Percentiles rank a stretch among this genome's conserved stretches.
Conservation (phyloP, 345 rosid genomes). For the Linum tenue region DNA sequence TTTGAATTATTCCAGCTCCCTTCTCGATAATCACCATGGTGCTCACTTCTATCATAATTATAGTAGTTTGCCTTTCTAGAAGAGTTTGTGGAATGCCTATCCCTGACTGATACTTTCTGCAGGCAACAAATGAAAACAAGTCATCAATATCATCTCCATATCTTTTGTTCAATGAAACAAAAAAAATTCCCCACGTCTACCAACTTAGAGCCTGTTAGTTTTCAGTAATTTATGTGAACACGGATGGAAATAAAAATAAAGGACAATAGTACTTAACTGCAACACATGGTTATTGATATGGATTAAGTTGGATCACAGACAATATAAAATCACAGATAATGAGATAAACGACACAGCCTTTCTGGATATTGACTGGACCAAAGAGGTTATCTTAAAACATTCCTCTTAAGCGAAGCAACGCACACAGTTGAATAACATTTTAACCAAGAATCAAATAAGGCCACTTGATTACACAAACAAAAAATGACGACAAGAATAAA, state of each 20-base stretch:
- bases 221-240: neutral
- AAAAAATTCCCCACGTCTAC: neutral
- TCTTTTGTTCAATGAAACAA: neutral
- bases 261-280: neutral
- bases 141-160: neutral
- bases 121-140: neutral
- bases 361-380: no score
- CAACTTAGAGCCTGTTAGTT: neutral
- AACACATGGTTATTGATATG: neutral
- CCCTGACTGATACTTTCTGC: neutral
- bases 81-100: neutral
- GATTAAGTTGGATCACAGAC: neutral
- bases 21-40: neutral
- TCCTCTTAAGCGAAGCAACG: no score
- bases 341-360: no score
- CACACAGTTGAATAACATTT: no score
- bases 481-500: no score
- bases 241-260: neutral
- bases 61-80: neutral
- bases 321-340: no score
- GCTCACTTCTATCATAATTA: neutral
- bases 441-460: neutral
- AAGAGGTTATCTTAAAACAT: no score
- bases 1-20: slow-evolving; percentile 29
- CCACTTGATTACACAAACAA: neutral